Conservation (phyloP, 129 eudicot genomes). For the Kitagawia praeruptora region DNA sequence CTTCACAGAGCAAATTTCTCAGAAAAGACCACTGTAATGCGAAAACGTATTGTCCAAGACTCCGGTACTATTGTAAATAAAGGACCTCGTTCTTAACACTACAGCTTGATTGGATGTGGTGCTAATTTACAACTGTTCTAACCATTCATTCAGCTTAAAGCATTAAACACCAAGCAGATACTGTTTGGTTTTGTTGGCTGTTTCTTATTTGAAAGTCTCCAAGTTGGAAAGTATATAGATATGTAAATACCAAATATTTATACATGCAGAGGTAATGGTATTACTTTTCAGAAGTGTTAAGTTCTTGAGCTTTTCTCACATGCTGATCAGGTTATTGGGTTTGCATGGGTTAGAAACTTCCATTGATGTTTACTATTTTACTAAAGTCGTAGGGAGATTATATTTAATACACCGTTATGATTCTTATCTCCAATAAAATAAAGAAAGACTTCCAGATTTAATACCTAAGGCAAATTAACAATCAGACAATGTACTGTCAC, state of each 20-base stretch:
- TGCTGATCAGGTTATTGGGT: neutral
- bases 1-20: neutral
- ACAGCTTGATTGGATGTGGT: neutral
- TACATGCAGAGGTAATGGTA: neutral
- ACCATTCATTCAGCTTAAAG: too few species aligned
- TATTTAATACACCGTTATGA: neutral
- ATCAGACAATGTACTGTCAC: neutral
- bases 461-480: neutral
- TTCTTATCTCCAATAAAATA: neutral
- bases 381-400: neutral
- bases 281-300: neutral
- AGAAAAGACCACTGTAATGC: neutral
- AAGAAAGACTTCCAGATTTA: neutral
- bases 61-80: neutral
- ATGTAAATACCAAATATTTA: neutral
- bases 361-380: neutral
- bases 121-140: neutral
- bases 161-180: neutral
- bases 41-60: neutral
- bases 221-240: neutral
- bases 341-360: neutral
- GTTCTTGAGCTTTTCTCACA: neutral
- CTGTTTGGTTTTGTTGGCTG: neutral
- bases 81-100: neutral
- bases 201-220: neutral